A percentile compares a stretch with the other conserved stretches of the same genome.
Evolutionary conservation across 345 rosid species (phyloP).

Genomic region (Populus davidiana): DNA sequence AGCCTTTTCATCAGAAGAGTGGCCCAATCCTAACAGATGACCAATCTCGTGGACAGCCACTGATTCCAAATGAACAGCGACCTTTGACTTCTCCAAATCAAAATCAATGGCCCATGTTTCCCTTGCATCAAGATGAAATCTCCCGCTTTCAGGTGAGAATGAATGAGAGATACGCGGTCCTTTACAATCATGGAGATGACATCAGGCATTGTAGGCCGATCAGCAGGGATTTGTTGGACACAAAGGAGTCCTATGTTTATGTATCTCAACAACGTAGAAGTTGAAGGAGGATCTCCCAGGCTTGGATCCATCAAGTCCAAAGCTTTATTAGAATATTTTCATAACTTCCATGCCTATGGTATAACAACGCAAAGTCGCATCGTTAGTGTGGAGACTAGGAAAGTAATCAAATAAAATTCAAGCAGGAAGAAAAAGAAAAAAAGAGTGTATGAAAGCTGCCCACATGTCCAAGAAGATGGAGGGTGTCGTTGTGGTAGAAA

Average conservation of each 20-base stretch:
- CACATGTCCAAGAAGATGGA: not conserved
- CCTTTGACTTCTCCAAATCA: too few relatives aligned
- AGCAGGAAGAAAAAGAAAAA: not conserved
- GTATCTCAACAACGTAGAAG: not conserved
- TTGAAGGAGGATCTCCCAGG: not conserved
- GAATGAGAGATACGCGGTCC: not conserved
- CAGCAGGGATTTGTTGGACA: conserved; percentile 2
- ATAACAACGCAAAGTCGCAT: not conserved
- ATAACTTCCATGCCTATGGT: not conserved
- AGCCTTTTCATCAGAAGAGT: too few relatives aligned
- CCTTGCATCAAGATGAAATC: too few relatives aligned
- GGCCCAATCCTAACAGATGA: too few relatives aligned
- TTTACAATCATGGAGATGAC: conserved; percentile 1
- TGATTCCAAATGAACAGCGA: too few relatives aligned
- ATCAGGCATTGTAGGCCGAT: conserved; percentile 11
- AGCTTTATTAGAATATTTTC: not conserved
- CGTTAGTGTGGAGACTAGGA: not conserved
- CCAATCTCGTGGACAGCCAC: too few relatives aligned
- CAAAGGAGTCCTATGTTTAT: not conserved
- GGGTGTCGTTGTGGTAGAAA: not conserved
- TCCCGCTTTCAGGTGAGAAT: too few relatives aligned
- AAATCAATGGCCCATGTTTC: too few relatives aligned
- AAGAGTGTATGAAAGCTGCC: not conserved
- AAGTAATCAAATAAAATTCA: too few relatives aligned
- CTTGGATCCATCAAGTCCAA: not conserved